These are phyloP conservation scores for Salvia hispanica DNA, from an alignment of 257 asterid genomes.

Conservation along the genomic window DNA sequence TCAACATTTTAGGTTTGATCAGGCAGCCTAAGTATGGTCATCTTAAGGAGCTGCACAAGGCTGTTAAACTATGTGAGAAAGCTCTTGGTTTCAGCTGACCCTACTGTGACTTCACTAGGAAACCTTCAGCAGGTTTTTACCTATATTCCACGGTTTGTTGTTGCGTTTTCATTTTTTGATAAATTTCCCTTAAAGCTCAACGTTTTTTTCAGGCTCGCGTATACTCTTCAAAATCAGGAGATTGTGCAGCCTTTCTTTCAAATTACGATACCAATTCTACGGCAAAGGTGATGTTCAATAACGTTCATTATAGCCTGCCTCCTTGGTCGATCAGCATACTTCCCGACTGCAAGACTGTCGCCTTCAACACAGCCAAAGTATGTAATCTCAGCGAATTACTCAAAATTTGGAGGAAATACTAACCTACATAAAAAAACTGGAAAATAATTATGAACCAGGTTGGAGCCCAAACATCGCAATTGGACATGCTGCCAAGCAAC, in stretches of 20 bases:
- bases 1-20: conserved; percentile 51
- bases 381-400: conserved; percentile 24
- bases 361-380: conserved; percentile 93
- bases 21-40: conserved; percentile 86
- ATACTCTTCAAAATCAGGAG: too few species aligned
- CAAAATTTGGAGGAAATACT: not conserved
- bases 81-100: conserved; percentile 75
- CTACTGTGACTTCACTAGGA: conserved; percentile 74
- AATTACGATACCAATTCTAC: too few species aligned
- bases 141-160: not conserved
- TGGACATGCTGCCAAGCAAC: conserved; percentile 71
- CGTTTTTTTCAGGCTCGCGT: not conserved
- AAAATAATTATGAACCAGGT: conserved; percentile 46
- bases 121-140: conserved; percentile 30
- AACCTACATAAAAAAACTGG: not conserved
- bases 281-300: too few species aligned
- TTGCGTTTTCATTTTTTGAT: not conserved
- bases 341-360: conserved; percentile 89
- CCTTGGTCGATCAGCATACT: conserved; percentile 33
- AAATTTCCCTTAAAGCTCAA: not conserved
- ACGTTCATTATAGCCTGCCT: too few species aligned
- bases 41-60: conserved; percentile 76
- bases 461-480: conserved; percentile 77
- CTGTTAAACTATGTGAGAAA: conserved; percentile 67
- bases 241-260: too few species aligned